These are phyloP conservation scores for Alopecurus myosuroides DNA, from an alignment of 176 grass and related monocot species.

Conservation along the genomic window DNA sequence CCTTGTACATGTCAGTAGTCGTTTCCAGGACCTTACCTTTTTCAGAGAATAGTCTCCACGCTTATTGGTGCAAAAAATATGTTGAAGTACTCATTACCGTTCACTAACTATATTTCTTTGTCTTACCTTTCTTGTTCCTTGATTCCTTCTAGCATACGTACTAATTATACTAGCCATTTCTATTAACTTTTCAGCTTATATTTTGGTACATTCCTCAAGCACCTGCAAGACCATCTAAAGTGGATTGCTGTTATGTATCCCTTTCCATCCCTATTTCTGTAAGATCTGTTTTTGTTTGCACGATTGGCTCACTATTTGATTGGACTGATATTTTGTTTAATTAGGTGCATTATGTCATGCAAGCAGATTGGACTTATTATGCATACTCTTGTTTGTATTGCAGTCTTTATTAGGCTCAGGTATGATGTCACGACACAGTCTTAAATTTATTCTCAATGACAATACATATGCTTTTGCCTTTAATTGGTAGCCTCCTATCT, in stretches of 20 bases:
- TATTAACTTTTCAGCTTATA: not conserved
- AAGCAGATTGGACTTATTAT: constrained; percentile 39
- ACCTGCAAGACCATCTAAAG: constrained; percentile 21
- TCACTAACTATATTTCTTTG: not conserved
- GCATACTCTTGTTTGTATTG: constrained; percentile 33
- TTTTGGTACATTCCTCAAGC: constrained; percentile 23
- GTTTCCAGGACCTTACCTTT: not conserved
- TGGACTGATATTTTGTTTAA: constrained; percentile 44
- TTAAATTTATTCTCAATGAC: constrained; percentile 35
- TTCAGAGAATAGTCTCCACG: constrained; percentile 3
- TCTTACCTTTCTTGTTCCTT: constrained; percentile 25
- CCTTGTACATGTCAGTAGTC: not conserved
- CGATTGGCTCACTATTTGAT: constrained; percentile 37
- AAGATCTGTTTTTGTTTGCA: constrained; percentile 25
- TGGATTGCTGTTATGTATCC: not conserved
- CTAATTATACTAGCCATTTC: constrained; percentile 5
- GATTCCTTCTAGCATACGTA: constrained; percentile 27
- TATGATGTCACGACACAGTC: constrained; percentile 20
- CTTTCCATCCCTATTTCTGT: not conserved
- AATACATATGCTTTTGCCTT: constrained; percentile 35
- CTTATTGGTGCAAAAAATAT: constrained; percentile 9
- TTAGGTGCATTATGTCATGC: constrained; percentile 21
- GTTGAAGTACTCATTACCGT: constrained; percentile 1
- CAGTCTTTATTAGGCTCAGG: constrained; percentile 21
- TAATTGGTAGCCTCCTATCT: constrained; percentile 47